Conservation (phyloP, 2,329 filamentous ascomycete genomes). For the Fusarium sp. region DNA sequence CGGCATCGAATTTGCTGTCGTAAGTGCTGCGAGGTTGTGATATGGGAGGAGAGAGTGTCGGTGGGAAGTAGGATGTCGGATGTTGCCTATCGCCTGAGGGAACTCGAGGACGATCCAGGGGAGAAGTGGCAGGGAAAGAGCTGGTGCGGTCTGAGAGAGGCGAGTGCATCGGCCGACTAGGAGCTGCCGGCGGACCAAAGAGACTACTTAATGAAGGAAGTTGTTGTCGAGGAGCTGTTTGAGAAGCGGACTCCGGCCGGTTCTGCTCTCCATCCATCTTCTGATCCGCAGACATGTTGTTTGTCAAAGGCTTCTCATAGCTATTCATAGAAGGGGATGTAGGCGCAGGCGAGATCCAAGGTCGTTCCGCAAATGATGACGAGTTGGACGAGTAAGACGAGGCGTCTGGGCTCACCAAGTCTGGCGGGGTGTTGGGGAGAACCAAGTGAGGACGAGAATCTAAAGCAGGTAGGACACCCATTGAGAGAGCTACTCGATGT, state of each 20-base stretch:
- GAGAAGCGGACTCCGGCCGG: constrained; percentile 50
- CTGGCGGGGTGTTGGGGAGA: constrained; percentile 66
- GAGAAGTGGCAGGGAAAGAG: constrained; percentile 57
- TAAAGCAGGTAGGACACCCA: constrained; percentile 65
- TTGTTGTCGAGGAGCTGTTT: constrained; percentile 55
- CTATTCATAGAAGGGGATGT: constrained; percentile 68
- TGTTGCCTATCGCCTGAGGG: constrained; percentile 54
- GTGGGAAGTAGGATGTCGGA: constrained; percentile 62
- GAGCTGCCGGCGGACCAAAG: constrained; percentile 61
- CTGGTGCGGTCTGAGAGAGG: constrained; percentile 60
- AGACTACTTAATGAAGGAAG: constrained; percentile 69
- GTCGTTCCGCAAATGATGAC: constrained; percentile 56
- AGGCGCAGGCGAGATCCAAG: constrained; percentile 55
- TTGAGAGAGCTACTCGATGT: constrained; percentile 56
- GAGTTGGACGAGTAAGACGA: constrained; percentile 61
- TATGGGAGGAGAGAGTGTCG: constrained; percentile 49
- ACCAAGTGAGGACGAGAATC: constrained; percentile 63
- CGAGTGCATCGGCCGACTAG: constrained; percentile 57
- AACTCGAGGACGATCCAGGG: constrained; percentile 60
- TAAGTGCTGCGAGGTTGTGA: constrained; percentile 60
- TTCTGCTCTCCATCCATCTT: constrained; percentile 51
- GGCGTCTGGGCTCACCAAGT: constrained; percentile 64
- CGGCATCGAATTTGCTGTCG: constrained; percentile 58
- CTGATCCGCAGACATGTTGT: constrained; percentile 57
- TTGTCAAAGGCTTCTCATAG: constrained; percentile 62